These are phyloP conservation scores for Paracorniculantispora psalliotae DNA, from an alignment of 2,329 filamentous ascomycete genomes.

Conservation along the genomic window DNA sequence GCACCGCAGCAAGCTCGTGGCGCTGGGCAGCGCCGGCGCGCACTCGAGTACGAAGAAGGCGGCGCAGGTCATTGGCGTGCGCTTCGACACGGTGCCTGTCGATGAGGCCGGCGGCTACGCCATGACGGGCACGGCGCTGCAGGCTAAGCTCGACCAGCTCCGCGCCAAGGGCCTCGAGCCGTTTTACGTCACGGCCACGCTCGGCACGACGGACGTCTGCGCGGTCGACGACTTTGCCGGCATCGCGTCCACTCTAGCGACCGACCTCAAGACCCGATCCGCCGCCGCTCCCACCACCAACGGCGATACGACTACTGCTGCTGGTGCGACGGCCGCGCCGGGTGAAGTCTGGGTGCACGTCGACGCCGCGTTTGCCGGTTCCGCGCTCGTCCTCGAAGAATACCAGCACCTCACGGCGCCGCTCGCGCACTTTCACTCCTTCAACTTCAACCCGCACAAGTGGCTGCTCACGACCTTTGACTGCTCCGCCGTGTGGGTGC, in stretches of 20 bases:
- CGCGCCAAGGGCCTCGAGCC: slow-evolving; percentile 68
- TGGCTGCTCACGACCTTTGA: slow-evolving; percentile 96
- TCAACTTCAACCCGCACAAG: slow-evolving; percentile 96
- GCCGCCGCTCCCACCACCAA: slow-evolving; percentile 2
- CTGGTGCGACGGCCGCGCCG: slow-evolving; percentile 17
- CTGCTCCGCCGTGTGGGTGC: slow-evolving; percentile 73
- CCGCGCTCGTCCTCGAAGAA: slow-evolving; percentile 76
- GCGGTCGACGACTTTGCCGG: slow-evolving; percentile 76
- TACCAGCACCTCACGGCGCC: slow-evolving; percentile 63
- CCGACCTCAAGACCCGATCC: slow-evolving; percentile 1
- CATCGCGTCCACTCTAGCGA: slow-evolving; percentile 50
- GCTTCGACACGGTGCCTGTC: slow-evolving; percentile 66
- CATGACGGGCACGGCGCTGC: slow-evolving; percentile 61
- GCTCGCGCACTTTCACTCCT: slow-evolving; percentile 71
- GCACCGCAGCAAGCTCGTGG: slow-evolving; percentile 56
- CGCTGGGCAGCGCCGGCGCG: slow-evolving; percentile 70
- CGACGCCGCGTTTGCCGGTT: slow-evolving; percentile 88
- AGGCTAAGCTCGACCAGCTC: slow-evolving; percentile 58
- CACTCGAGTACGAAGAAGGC: slow-evolving; percentile 87
- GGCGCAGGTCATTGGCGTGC: slow-evolving; percentile 78
- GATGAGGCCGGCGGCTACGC: slow-evolving; percentile 59
- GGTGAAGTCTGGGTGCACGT: slow-evolving; percentile 82
- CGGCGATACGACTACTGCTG: background rate
- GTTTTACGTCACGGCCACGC: slow-evolving; percentile 77
- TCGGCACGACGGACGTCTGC: slow-evolving; percentile 86